These are phyloP conservation scores for Westerdykella sp. DNA, from an alignment of 2,329 filamentous ascomycete genomes.

Conservation along the genomic window DNA sequence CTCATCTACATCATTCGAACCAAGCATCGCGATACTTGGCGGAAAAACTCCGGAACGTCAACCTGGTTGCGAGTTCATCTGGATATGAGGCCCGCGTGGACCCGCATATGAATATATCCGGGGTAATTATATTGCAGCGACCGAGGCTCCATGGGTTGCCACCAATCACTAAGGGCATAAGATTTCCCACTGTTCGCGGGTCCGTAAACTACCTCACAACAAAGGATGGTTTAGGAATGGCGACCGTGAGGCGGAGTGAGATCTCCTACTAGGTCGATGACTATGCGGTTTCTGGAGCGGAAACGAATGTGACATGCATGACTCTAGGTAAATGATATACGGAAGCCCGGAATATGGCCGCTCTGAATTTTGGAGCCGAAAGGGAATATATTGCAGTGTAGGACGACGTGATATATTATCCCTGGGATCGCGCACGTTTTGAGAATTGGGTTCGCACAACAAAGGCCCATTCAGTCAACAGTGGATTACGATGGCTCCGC, in stretches of 20 bases:
- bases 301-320: too few species aligned
- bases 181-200: too few species aligned
- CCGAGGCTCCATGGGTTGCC: background rate
- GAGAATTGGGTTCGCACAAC: background rate
- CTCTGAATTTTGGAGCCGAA: background rate
- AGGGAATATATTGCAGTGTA: background rate
- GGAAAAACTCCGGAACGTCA: constrained; percentile 3
- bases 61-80: constrained; percentile 17
- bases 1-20: too few species aligned
- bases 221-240: too few species aligned
- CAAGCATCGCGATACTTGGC: background rate
- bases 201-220: too few species aligned
- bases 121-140: constrained; percentile 2
- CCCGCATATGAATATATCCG: constrained; percentile 22
- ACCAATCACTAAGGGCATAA: too few species aligned
- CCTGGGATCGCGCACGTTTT: background rate
- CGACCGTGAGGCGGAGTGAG: too few species aligned
- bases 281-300: too few species aligned
- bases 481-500: constrained; percentile 4
- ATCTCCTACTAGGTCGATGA: too few species aligned
- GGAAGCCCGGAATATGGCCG: background rate
- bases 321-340: background rate
- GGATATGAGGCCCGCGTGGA: constrained; percentile 22
- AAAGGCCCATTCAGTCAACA: too few species aligned
- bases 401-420: background rate